A percentile compares a stretch with the other conserved stretches of the same genome.
These are phyloP conservation scores for Acacia melanoxylon DNA, from an alignment of 306 rosid species.

Conservation along the genomic window DNA sequence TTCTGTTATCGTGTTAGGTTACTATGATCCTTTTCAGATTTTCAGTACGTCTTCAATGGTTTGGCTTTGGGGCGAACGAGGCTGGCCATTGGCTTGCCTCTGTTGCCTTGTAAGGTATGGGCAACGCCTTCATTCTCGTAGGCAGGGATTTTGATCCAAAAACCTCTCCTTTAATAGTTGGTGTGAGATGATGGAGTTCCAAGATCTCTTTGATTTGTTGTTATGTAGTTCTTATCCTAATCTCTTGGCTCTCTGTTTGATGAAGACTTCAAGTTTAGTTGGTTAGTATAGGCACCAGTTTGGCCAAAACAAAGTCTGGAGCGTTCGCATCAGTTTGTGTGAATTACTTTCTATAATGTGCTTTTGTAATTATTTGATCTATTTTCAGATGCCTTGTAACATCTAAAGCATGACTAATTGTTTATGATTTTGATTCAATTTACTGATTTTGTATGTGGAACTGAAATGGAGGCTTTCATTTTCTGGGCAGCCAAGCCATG, in stretches of 20 bases:
- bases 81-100: neutral
- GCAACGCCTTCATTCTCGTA: neutral
- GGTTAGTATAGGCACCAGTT: neutral
- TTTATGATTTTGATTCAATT: neutral
- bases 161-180: neutral
- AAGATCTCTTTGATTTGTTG: neutral
- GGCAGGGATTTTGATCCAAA: neutral
- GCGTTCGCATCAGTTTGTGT: neutral
- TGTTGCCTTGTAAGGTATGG: neutral
- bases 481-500: neutral
- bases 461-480: neutral
- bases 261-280: neutral
- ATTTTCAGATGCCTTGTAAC: neutral
- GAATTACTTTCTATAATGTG: neutral
- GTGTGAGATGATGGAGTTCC: neutral
- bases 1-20: neutral
- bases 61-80: neutral
- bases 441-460: neutral
- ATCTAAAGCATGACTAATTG: neutral
- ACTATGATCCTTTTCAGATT: neutral
- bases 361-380: neutral
- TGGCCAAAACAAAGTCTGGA: neutral
- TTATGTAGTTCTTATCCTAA: neutral
- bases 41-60: neutral
- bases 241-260: neutral